Conservation (phyloP, 371 early-diverging fungal species). For the Haplosporangium sp. region DNA sequence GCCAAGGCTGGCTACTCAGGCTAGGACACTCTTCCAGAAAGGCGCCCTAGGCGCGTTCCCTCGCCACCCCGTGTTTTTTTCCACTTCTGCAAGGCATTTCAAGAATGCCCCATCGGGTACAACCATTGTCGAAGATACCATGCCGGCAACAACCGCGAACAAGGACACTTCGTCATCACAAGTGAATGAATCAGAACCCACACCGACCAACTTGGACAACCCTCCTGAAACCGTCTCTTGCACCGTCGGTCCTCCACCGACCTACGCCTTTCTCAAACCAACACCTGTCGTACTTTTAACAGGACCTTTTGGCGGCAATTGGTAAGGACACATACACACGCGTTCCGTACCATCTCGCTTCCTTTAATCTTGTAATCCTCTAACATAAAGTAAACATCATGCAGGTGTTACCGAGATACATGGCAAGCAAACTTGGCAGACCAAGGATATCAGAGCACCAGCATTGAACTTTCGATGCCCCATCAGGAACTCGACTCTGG, state of each 20-base stretch:
- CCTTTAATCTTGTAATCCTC: too few species aligned
- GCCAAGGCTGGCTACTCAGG: constrained; percentile 17
- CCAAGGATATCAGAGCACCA: constrained; percentile 53
- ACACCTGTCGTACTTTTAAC: constrained; percentile 52
- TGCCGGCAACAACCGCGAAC: too few species aligned
- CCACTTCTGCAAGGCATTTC: constrained; percentile 21
- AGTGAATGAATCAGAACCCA: constrained; percentile 6
- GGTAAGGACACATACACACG: constrained; percentile 13
- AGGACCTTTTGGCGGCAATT: constrained; percentile 53
- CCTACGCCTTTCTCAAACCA: constrained; percentile 51
- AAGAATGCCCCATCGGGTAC: background rate
- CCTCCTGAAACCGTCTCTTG: constrained; percentile 26
- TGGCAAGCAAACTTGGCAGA: constrained; percentile 50
- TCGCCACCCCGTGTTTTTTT: constrained; percentile 28
- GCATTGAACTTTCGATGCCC: constrained; percentile 46
- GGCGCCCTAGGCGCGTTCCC: constrained; percentile 12
- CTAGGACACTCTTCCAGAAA: constrained; percentile 6
- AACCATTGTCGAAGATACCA: background rate
- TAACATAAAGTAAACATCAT: background rate
- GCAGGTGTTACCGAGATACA: constrained; percentile 50
- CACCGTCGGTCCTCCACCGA: constrained; percentile 34
- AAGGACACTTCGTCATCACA: background rate
- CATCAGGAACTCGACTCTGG: constrained; percentile 25
- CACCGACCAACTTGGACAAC: constrained; percentile 26
- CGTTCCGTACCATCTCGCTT: background rate